Conservation (phyloP, 768 basidiomycete genomes). For the Nevesoporus exiguus region DNA sequence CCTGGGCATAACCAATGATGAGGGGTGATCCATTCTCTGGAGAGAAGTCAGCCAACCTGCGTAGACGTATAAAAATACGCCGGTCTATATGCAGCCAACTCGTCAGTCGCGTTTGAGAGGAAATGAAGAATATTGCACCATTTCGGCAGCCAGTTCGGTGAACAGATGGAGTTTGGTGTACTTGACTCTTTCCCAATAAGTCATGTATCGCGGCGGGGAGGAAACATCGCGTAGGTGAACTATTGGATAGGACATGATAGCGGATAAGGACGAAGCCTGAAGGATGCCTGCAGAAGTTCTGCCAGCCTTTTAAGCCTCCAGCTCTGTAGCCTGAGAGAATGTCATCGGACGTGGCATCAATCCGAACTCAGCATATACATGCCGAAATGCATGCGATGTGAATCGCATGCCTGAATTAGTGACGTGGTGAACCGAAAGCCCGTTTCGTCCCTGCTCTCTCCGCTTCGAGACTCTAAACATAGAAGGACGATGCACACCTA, state of each 20-base stretch:
- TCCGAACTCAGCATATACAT: neutral
- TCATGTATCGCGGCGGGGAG: slow-evolving; percentile 38
- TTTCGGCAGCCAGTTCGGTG: slow-evolving; percentile 59
- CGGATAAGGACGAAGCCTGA: neutral
- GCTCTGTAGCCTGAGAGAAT: neutral
- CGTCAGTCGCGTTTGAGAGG: neutral
- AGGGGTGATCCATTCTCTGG: neutral
- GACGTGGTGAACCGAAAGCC: neutral
- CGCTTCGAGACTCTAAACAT: neutral
- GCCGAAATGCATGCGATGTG: neutral
- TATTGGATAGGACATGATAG: slow-evolving; percentile 23
- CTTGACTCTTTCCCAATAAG: slow-evolving; percentile 49
- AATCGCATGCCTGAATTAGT: slow-evolving; percentile 1
- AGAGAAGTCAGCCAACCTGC: slow-evolving; percentile 35
- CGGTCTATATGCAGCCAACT: slow-evolving; percentile 37
- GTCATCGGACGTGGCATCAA: neutral
- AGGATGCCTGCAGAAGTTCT: neutral
- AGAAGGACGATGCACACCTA: neutral
- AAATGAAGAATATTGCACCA: slow-evolving; percentile 33
- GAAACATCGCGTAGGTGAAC: slow-evolving; percentile 43
- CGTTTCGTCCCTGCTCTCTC: neutral
- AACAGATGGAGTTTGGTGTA: slow-evolving; percentile 49
- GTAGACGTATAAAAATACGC: slow-evolving; percentile 60
- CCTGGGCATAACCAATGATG: slow-evolving; percentile 31
- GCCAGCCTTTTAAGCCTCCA: slow-evolving; percentile 8